These are phyloP conservation scores for Aspergillus sp. DNA, from an alignment of 2,329 filamentous ascomycete species.

Conservation along the genomic window DNA sequence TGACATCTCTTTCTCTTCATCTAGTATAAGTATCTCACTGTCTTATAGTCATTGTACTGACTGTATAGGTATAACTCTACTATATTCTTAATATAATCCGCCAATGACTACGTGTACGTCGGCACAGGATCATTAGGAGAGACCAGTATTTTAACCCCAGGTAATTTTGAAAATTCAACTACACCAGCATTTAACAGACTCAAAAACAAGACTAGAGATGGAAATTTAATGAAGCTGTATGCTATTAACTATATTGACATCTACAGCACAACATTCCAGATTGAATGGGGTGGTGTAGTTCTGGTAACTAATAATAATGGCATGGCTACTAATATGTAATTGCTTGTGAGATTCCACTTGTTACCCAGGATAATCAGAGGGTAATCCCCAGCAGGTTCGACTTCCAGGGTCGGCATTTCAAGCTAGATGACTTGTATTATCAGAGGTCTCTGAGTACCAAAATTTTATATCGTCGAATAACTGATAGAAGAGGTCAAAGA, in stretches of 20 bases:
- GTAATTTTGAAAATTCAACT: too few relatives aligned
- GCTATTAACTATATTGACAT: conserved; percentile 8
- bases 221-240: too few relatives aligned
- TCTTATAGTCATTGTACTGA: background rate
- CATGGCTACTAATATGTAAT: background rate
- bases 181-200: background rate
- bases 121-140: conserved; percentile 5
- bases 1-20: conserved; percentile 11
- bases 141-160: background rate
- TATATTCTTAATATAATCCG: conserved; percentile 11
- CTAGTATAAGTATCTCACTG: conserved; percentile 6
- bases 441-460: too few relatives aligned
- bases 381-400: too few relatives aligned
- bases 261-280: conserved; percentile 12
- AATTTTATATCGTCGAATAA: too few relatives aligned
- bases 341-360: too few relatives aligned
- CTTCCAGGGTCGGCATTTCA: too few relatives aligned
- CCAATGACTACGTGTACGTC: conserved; percentile 13
- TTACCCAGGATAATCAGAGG: too few relatives aligned
- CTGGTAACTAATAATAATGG: conserved; percentile 1
- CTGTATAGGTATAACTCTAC: conserved; percentile 13
- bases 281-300: conserved; percentile 8
- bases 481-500: too few relatives aligned
- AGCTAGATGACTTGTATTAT: too few relatives aligned
- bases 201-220: background rate